These are phyloP conservation scores for Solanum lycopersicoides DNA, from an alignment of 257 asterid genomes.

Conservation along the genomic window DNA sequence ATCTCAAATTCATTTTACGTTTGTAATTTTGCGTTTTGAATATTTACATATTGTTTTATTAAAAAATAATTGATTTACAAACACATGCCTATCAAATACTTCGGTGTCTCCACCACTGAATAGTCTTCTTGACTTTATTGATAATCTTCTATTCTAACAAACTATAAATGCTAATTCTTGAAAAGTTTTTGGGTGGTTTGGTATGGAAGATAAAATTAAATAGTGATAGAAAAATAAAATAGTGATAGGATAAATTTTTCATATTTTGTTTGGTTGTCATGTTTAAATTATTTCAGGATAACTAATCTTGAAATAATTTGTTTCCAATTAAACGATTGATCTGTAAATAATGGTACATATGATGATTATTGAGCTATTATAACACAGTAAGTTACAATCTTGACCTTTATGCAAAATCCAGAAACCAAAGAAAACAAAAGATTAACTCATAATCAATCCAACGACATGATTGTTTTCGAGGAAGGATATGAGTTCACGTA, in stretches of 20 bases:
- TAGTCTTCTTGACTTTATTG: background rate
- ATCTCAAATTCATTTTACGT: background rate
- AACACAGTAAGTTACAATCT: background rate
- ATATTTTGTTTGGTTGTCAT: rapidly evolving
- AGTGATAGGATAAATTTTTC: too few species aligned
- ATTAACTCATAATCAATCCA: background rate
- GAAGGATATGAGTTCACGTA: background rate
- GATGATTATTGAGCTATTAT: background rate
- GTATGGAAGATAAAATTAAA: too few species aligned
- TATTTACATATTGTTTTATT: background rate
- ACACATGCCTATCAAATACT: background rate
- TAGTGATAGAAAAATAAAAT: too few species aligned
- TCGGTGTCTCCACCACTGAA: background rate
- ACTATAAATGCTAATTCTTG: background rate
- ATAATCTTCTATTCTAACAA: background rate
- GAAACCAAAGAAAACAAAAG: background rate
- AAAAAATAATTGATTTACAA: background rate
- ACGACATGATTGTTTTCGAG: too few species aligned
- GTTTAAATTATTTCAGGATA: too few species aligned
- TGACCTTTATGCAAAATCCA: background rate
- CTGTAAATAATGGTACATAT: background rate
- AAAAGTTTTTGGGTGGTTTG: background rate
- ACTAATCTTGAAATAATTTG: too few species aligned
- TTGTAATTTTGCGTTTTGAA: background rate
- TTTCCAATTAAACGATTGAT: too few species aligned